Percentiles rank a stretch among this genome's conserved stretches.
These are phyloP conservation scores for Fusarium sp. DNA, from an alignment of 2,329 filamentous ascomycete species.

Conservation along the genomic window DNA sequence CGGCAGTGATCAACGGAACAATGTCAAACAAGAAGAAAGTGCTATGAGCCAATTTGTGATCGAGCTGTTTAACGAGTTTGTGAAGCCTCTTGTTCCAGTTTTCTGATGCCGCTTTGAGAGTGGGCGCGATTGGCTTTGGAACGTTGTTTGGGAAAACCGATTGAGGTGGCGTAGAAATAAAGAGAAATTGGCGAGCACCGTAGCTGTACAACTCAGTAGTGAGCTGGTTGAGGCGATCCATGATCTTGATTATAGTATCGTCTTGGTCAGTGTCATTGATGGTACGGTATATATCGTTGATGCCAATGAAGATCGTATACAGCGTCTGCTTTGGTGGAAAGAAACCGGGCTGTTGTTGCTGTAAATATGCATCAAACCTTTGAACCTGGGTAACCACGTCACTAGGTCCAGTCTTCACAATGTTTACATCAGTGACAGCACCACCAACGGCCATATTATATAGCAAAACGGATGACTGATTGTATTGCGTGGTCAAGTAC, in stretches of 20 bases:
- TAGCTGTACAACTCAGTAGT: neutral
- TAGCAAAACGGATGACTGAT: neutral
- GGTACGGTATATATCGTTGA: constrained; percentile 28
- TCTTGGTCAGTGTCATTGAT: constrained; percentile 7
- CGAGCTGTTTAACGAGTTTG: neutral
- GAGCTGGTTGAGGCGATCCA: neutral
- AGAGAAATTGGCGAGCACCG: constrained; percentile 14
- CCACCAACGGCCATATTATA: constrained; percentile 26
- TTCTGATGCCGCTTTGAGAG: neutral
- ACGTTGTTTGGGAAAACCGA: constrained; percentile 19
- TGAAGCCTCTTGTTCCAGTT: constrained; percentile 1
- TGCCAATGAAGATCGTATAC: constrained; percentile 15
- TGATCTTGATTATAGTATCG: neutral
- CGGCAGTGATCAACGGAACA: neutral
- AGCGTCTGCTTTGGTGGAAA: constrained; percentile 5
- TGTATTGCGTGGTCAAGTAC: constrained; percentile 16
- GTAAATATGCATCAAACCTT: neutral
- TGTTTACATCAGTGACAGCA: constrained; percentile 10
- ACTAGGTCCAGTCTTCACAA: constrained; percentile 14
- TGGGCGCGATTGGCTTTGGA: constrained; percentile 2
- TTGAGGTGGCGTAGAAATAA: constrained; percentile 17
- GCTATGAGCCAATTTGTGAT: neutral
- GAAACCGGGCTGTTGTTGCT: neutral
- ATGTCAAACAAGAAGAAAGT: constrained; percentile 17
- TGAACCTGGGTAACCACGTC: constrained; percentile 9